Base-by-base conservation (phyloP, 768 basidiomycete genomes). In the Nidularia sp. region DNA sequence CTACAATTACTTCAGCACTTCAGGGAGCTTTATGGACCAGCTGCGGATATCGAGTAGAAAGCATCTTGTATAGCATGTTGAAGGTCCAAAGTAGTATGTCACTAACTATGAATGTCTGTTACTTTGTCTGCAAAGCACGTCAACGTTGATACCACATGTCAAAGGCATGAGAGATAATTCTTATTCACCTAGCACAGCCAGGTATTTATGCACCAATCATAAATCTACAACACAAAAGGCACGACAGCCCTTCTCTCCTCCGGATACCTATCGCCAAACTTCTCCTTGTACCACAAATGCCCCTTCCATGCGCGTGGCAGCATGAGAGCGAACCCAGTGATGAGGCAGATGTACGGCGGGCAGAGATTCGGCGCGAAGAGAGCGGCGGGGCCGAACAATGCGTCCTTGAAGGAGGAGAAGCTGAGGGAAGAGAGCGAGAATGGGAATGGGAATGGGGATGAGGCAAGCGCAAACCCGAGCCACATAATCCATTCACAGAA, bases 401-500 rank as follows among this genome's bases (percentile, higher is more conserved):
- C 45, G 15, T 53, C 48, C n/a, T 46, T 31, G 31, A 48, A n/a
- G 54, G 45, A 49, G 18, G 48, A 36, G 48, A 34, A 35, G n/a
- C 52, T 34, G 49, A 66, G 36, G 12, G 59, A 53, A 2, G 60
- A 32, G 25, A 57, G n/a, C 12, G 60, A 52, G 49, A 66, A 35
- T 48, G 58, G 43, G 39, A 70, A 57, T 15, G 77, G 81, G 0
- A 76, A 6, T 0, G 85, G 82, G 4, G 81, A 71, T 2, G 90
- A 80, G 5, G 90, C 89, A 39, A 97, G 64, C 1, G 91, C 88
- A 65, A 87, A 98, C 6, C 90, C 93, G 7, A 83, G 57, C 94
- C 95, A 98, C 69, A 98, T 95, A 50, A 88, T 53, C 96, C 96
- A 98, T 65, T 98, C 96, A 68, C 87, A 93, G 15, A 93, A 71